phyloP scores from a whole-genome alignment of 228 moss, liverwort and hornwort species.

The Sphagnum fallax region DNA sequence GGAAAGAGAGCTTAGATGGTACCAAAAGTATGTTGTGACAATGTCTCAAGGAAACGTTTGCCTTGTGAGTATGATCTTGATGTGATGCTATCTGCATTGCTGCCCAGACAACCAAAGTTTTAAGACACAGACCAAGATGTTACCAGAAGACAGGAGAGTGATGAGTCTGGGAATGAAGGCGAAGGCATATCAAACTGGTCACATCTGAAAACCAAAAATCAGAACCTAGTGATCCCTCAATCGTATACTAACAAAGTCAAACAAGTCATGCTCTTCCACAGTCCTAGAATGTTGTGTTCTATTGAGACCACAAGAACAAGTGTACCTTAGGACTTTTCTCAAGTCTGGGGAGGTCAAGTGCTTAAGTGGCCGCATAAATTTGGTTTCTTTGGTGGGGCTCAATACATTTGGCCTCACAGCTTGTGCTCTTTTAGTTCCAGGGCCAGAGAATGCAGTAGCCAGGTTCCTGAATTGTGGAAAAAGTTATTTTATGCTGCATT shows the following conservation, averaged over 20 bases:
- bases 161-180: background rate
- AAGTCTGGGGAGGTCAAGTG: slow-evolving; percentile 45
- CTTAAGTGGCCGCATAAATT: slow-evolving; percentile 37
- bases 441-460: slow-evolving; percentile 59
- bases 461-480: slow-evolving; percentile 25
- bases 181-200: background rate
- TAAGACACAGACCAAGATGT: background rate
- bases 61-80: slow-evolving; percentile 51
- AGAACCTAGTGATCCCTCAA: background rate
- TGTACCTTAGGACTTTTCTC: slow-evolving; percentile 48
- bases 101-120: slow-evolving; percentile 10
- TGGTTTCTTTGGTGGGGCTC: slow-evolving; percentile 34
- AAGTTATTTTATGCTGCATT: background rate
- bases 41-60: slow-evolving; percentile 50
- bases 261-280: background rate
- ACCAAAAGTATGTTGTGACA: slow-evolving; percentile 45
- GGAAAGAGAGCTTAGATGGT: background rate
- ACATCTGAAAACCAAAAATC: background rate
- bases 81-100: slow-evolving; percentile 41
- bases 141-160: too few relatives aligned
- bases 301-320: background rate
- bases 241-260: too few relatives aligned
- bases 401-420: slow-evolving; percentile 25
- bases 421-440: slow-evolving; percentile 59
- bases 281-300: background rate